These are phyloP conservation scores for Ceratocystis eucalypticola DNA, from an alignment of 2,329 filamentous ascomycete species.

Conservation along the genomic window DNA sequence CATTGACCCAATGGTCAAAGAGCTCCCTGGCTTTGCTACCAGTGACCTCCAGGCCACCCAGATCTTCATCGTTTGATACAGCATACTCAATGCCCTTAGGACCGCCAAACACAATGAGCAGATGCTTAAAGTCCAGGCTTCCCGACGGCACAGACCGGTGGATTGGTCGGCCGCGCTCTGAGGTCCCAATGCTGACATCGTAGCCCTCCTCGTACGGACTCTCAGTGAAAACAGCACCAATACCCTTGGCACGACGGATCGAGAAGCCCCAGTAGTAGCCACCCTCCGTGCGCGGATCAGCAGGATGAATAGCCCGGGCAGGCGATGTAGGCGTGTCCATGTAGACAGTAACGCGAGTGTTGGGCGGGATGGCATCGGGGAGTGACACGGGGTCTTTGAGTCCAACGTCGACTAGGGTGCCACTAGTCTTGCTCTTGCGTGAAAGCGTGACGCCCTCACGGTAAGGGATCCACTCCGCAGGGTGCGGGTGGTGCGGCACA, in stretches of 20 bases:
- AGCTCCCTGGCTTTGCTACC: slow-evolving; percentile 52
- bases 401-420: slow-evolving; percentile 47
- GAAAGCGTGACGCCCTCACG: slow-evolving; percentile 58
- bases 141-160: slow-evolving; percentile 32
- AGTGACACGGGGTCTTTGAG: slow-evolving; percentile 43
- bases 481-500: slow-evolving; percentile 70
- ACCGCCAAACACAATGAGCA: slow-evolving; percentile 69
- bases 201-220: slow-evolving; percentile 63
- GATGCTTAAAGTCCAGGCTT: slow-evolving; percentile 44
- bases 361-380: slow-evolving; percentile 47
- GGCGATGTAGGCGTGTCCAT: slow-evolving; percentile 43
- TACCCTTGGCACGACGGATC: slow-evolving; percentile 49
- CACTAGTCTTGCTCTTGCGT: slow-evolving; percentile 27
- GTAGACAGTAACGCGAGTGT: slow-evolving; percentile 60
- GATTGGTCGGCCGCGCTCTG: slow-evolving; percentile 53
- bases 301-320: slow-evolving; percentile 41
- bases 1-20: slow-evolving; percentile 76
- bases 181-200: slow-evolving; percentile 71
- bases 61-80: slow-evolving; percentile 44
- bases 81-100: slow-evolving; percentile 68
- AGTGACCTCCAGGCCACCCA: slow-evolving; percentile 47
- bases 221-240: slow-evolving; percentile 67
- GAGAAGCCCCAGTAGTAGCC: slow-evolving; percentile 83
- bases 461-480: slow-evolving; percentile 65
- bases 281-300: slow-evolving; percentile 54